A percentile compares a stretch with the other conserved stretches of the same genome.
These are phyloP conservation scores for Penicillium nordicum DNA, from an alignment of 2,329 filamentous ascomycete genomes.

Conservation along the genomic window DNA sequence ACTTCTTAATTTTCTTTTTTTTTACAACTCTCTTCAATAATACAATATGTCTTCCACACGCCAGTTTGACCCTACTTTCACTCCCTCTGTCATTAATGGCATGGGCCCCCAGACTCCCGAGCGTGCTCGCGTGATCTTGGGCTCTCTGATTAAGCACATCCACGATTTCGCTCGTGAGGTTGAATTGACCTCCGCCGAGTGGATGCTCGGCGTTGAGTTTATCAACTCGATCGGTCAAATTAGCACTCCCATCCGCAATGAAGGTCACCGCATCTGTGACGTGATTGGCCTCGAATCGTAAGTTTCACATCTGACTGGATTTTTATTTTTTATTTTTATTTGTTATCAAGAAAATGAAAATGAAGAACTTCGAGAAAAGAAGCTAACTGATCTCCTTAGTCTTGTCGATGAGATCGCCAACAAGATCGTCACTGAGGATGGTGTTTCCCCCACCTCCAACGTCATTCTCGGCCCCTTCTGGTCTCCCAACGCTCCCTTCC, in stretches of 20 bases:
- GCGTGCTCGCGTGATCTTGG: conserved; percentile 62
- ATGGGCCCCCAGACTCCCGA: conserved; percentile 68
- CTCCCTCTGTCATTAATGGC: conserved; percentile 66
- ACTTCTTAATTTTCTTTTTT: background rate
- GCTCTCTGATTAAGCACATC: conserved; percentile 64
- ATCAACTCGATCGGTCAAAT: conserved; percentile 71
- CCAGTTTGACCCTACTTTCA: conserved; percentile 67
- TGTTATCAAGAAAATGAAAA: background rate
- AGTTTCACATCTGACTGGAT: conserved; percentile 16
- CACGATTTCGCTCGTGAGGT: conserved; percentile 77
- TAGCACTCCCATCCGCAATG: conserved; percentile 66
- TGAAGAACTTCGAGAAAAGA: too few relatives aligned
- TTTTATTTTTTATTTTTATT: background rate
- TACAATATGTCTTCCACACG: conserved; percentile 20
- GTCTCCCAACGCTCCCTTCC: conserved; percentile 71
- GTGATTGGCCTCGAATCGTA: conserved; percentile 67
- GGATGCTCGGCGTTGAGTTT: conserved; percentile 71
- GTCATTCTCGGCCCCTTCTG: conserved; percentile 76
- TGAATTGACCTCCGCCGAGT: conserved; percentile 73
- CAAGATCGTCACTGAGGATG: conserved; percentile 59
- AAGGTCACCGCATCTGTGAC: conserved; percentile 69
- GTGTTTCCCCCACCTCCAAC: conserved; percentile 66
- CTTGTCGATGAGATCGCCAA: conserved; percentile 79
- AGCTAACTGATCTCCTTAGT: conserved; percentile 38
- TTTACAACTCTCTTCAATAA: background rate